A percentile compares a stretch with the other conserved stretches of the same genome.
Conservation (phyloP, 768 basidiomycete species). For the Boletus reticuloceps region DNA sequence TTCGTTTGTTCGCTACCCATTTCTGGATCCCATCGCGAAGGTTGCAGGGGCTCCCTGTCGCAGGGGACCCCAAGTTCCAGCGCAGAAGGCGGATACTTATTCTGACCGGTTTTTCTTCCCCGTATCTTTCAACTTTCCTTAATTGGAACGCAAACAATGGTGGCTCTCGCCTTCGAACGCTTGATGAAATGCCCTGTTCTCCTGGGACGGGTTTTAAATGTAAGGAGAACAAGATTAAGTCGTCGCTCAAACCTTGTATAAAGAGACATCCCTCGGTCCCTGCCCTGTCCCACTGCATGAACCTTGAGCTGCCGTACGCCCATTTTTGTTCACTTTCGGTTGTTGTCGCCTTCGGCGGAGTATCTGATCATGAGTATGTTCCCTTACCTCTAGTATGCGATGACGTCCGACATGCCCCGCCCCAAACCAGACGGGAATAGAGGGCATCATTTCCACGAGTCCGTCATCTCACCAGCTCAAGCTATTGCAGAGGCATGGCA, state of each 20-base stretch:
- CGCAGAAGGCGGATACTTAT: constrained; percentile 32
- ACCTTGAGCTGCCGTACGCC: constrained; percentile 38
- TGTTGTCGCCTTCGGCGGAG: constrained; percentile 12
- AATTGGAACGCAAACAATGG: constrained; percentile 32
- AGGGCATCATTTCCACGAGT: constrained; percentile 27
- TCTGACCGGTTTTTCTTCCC: constrained; percentile 27
- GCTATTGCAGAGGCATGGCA: constrained; percentile 71
- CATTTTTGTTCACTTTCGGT: constrained; percentile 31
- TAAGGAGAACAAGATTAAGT: constrained; percentile 29
- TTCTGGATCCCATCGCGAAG: constrained; percentile 30
- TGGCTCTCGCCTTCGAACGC: constrained; percentile 21
- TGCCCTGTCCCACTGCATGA: constrained; percentile 30
- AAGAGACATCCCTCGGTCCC: constrained; percentile 32
- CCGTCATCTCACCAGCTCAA: constrained; percentile 49
- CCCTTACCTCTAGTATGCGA: constrained; percentile 30
- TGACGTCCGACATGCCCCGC: constrained; percentile 35
- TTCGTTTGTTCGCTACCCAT: constrained; percentile 36
- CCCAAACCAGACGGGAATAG: constrained; percentile 34
- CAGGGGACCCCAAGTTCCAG: constrained; percentile 33
- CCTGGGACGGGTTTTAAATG: constrained; percentile 27
- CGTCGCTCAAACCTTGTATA: constrained; percentile 35
- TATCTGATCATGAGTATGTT: constrained; percentile 33
- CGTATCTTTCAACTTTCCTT: constrained; percentile 34
- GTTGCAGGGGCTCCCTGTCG: constrained; percentile 21
- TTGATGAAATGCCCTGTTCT: constrained; percentile 16